Conservation (phyloP, 495 filamentous ascomycete genomes). For the Annulohypoxylon stygium region DNA sequence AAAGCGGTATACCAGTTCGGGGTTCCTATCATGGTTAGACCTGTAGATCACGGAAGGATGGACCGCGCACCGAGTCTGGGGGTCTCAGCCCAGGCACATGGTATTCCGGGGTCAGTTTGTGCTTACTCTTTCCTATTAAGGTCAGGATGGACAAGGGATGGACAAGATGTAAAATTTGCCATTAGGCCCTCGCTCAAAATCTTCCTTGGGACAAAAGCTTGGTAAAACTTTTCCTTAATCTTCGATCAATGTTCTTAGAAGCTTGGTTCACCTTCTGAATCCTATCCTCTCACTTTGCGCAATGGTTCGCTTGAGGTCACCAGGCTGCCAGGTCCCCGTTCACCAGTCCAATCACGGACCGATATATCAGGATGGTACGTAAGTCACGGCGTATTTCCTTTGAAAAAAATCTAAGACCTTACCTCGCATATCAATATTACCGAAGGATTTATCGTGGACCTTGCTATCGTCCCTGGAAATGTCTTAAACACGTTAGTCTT, state of each 20-base stretch:
- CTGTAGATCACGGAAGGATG: background rate
- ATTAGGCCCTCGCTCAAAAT: background rate
- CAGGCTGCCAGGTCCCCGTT: background rate
- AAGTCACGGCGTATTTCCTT: background rate
- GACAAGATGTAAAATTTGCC: background rate
- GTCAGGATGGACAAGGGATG: background rate
- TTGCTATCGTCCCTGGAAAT: background rate
- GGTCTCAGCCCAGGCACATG: background rate
- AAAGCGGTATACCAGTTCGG: background rate
- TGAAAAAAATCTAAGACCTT: background rate
- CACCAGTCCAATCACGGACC: background rate
- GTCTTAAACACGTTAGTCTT: background rate
- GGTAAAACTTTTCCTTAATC: background rate
- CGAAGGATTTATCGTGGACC: background rate
- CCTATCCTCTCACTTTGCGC: background rate
- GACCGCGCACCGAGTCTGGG: background rate
- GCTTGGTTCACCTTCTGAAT: background rate
- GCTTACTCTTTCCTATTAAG: background rate
- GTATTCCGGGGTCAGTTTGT: background rate
- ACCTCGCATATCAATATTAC: background rate
- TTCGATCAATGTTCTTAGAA: background rate
- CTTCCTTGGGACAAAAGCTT: background rate
- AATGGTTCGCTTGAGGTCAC: background rate
- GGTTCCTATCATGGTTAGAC: background rate
- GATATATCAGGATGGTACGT: background rate